phyloP scores from a whole-genome alignment of 352 stramenopile genomes.

The Phytophthora tubulina region DNA sequence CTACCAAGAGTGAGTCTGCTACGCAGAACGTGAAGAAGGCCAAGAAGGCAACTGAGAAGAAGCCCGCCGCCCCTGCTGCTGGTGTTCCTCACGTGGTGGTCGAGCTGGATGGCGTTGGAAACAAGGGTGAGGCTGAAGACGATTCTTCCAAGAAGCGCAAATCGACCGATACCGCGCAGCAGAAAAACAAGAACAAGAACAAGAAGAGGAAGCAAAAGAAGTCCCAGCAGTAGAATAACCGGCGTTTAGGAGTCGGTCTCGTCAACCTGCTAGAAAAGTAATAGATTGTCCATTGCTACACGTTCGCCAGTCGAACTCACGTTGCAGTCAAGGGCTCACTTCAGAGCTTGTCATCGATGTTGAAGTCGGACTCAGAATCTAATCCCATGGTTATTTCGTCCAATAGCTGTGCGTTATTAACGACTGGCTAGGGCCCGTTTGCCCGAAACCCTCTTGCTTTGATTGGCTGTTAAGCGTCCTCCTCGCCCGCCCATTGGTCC shows the following conservation, averaged over 20 bases:
- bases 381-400: conserved; percentile 6
- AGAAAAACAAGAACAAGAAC: conserved; percentile 40
- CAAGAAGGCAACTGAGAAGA: conserved; percentile 60
- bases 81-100: conserved; percentile 73
- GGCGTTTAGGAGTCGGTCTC: not conserved
- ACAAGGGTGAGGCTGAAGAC: conserved; percentile 21
- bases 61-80: conserved; percentile 35
- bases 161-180: conserved; percentile 5
- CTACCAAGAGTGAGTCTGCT: conserved; percentile 27
- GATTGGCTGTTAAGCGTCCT: conserved; percentile 20
- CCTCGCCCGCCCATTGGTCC: conserved; percentile 14
- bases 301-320: not conserved
- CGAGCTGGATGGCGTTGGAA: conserved; percentile 58
- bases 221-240: conserved; percentile 32
- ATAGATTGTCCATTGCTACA: conserved; percentile 38
- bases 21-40: conserved; percentile 42
- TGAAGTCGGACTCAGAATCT: conserved; percentile 22
- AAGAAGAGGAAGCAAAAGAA: conserved; percentile 45
- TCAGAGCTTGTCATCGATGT: not conserved
- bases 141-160: conserved; percentile 41
- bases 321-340: not conserved
- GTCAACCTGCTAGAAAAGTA: conserved; percentile 13
- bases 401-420: conserved; percentile 5
- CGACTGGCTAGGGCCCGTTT: conserved; percentile 22
- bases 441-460: conserved; percentile 8